Conservation (phyloP, 495 filamentous ascomycete species). For the Melanomma pulvis-pyrius region DNA sequence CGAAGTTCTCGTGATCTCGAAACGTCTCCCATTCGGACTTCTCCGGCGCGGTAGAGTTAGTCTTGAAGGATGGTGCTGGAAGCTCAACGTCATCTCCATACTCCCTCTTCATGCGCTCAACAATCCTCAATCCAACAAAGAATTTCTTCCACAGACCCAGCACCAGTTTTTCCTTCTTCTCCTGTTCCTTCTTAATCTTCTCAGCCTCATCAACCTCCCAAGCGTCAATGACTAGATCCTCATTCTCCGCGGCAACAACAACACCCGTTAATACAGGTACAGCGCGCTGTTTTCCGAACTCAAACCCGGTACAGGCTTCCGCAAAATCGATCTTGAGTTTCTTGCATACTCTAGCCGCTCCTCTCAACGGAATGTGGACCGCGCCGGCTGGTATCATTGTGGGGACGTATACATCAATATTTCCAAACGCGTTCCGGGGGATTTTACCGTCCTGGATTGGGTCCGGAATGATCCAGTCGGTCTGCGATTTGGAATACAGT, state of each 20-base stretch:
- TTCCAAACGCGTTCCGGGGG: slow-evolving; percentile 92
- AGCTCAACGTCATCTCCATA: slow-evolving; percentile 58
- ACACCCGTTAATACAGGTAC: slow-evolving; percentile 90
- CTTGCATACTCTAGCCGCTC: slow-evolving; percentile 77
- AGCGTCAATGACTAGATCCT: slow-evolving; percentile 73
- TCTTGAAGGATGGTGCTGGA: slow-evolving; percentile 39
- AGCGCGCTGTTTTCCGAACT: slow-evolving; percentile 91
- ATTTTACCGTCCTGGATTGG: slow-evolving; percentile 82
- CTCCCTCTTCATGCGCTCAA: slow-evolving; percentile 75
- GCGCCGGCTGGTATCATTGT: slow-evolving; percentile 89
- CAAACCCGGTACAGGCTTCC: slow-evolving; percentile 94
- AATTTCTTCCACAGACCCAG: slow-evolving; percentile 85
- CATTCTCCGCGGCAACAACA: slow-evolving; percentile 79
- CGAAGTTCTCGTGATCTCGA: slow-evolving; percentile 30
- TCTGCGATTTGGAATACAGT: slow-evolving; percentile 82
- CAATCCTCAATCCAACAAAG: slow-evolving; percentile 78
- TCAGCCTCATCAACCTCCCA: slow-evolving; percentile 80
- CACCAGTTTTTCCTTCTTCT: slow-evolving; percentile 74
- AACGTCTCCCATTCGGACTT: slow-evolving; percentile 36
- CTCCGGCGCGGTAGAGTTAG: not conserved
- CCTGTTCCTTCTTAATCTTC: slow-evolving; percentile 74
- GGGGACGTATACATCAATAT: slow-evolving; percentile 93
- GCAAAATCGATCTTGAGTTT: slow-evolving; percentile 85
- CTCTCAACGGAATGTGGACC: slow-evolving; percentile 77
- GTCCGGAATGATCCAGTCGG: slow-evolving; percentile 88